phyloP scores from a whole-genome alignment of 371 early-diverging fungal genomes.

The Mortierella sp. region DNA sequence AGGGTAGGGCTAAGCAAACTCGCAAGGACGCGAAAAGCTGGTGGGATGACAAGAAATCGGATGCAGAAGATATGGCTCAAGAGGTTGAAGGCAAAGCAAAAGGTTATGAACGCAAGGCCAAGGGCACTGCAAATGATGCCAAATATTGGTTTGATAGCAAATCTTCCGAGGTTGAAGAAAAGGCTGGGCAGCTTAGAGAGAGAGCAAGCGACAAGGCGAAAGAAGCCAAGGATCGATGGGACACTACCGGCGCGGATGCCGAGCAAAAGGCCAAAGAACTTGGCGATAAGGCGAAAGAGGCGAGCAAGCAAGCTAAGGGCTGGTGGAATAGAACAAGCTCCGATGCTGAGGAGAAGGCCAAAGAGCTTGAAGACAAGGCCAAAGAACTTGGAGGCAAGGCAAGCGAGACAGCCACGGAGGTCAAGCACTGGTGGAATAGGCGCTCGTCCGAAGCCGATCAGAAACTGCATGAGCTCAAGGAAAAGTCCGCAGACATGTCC shows the following conservation, averaged over 20 bases:
- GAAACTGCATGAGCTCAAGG: neutral
- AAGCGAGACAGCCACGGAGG: slow-evolving; percentile 18
- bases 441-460: slow-evolving; percentile 7
- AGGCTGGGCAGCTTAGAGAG: neutral
- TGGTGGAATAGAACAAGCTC: slow-evolving; percentile 25
- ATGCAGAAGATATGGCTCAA: slow-evolving; percentile 20
- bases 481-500: slow-evolving; percentile 1
- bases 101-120: neutral
- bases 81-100: slow-evolving; percentile 4
- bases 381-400: slow-evolving; percentile 6
- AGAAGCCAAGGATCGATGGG: slow-evolving; percentile 30
- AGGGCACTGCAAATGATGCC: slow-evolving; percentile 3
- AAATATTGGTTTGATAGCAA: slow-evolving; percentile 13
- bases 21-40: slow-evolving; percentile 22
- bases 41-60: slow-evolving; percentile 14
- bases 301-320: slow-evolving; percentile 19
- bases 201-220: slow-evolving; percentile 3
- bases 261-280: slow-evolving; percentile 5
- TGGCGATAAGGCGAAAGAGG: slow-evolving; percentile 8
- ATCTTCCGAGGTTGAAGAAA: neutral
- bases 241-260: slow-evolving; percentile 6
- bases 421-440: slow-evolving; percentile 27
- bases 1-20: slow-evolving; percentile 12
- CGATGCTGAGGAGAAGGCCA: slow-evolving; percentile 15
- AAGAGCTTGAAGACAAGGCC: slow-evolving; percentile 11